Base-by-base conservation (phyloP, 2,329 filamentous ascomycete species). In the Cadophora gregata region DNA sequence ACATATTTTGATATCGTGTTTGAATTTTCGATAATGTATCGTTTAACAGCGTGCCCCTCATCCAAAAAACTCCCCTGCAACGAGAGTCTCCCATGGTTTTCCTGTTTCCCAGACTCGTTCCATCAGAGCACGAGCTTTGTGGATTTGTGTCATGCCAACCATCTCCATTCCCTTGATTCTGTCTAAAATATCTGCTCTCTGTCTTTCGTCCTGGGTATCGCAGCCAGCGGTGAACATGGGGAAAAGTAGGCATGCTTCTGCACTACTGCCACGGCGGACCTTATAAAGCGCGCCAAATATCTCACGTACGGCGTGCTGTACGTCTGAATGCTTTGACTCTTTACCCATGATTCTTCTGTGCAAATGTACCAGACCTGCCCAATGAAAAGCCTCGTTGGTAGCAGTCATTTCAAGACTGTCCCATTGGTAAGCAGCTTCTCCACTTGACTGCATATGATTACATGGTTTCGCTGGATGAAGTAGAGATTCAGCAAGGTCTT, bases 161-260 rank as follows among this genome's bases (percentile, higher is more conserved):
- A 84, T 86, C 79, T 95, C 91, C 1, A 93, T 86, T 21, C 84
- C 84, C 75, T 83, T 82, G 75, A 96, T 82, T 58, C 92, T 82
- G 71, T 87, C 85, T 73, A 92, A 80, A 45, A 95, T 86, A 73
- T 86, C 83, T 27, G 80, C 79, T 59, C 88, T 82, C 71, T 90
- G 85, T 2, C 78, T 78, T 38, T 81, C 74, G 59, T 88, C 84
- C 64, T 80, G 80, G 0, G 88, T 87, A 76, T 96, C 91, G 71
- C 91, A 94, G 0, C 92, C 93, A 0, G 92, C 92, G 0, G 91
- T 92, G 77, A 96, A 96, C 79, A 96, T 88, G 0, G 93, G 92
- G 70, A 96, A 94, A 47, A 96, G 77, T 21, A 92, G 80, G 73
- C 91, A 93, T 9, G 87, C 88, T 77, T 95, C 92, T 0, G 91